Evolutionary conservation across 495 filamentous ascomycete genomes (phyloP), one percentile per base, ranked within the genome.

Genomic region (Lasiosphaeria hispida): DNA sequence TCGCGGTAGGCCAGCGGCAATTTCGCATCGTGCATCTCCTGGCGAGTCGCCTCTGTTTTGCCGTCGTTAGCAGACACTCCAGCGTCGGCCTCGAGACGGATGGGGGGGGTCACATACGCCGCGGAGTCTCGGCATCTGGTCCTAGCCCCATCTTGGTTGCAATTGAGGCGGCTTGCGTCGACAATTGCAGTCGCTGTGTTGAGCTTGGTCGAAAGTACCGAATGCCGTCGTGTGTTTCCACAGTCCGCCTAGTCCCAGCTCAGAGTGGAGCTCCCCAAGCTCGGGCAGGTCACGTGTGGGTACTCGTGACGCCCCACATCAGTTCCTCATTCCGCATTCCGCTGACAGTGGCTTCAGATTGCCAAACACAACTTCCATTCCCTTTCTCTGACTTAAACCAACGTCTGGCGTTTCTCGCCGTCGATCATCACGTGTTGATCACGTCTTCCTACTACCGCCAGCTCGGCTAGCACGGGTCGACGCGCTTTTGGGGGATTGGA

Each of bases 1-100:
- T 98, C 94, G 63, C 94, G 85, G 77, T 97, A 98, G 59, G 88
- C 83, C 51, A 97, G 70, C 11, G 94, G 94, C 18, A 98, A 79
- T 65, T 85, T 85, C 61, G 94, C 94, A 63, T 88, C 91, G 58
- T 88, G 85, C 94, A 98, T 98, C 69, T 90, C 89, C 75, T 92
- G 85, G 67, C 90, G 82, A 55, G 92, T 87, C 57, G 92, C 93
- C 75, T 76, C 77, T 82, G 66, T 58, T 37, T 40, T 42, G 5
- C 13, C 30, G 14, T 14, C 4, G 10, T 43, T 15, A 62, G 64
- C 49, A 9, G 17, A 48, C 5, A 30, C 2, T 30, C 23, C 23
- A 30, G 23, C 23, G 39, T 13, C 8, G 10, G 54, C 38, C 17
- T 3, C n/a, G n/a, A 15, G 1, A n/a, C 10, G 37, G 42, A 56